Evolutionary conservation across 345 rosid species (phyloP), one percentile per base, ranked within the genome.

Genomic region (Rhizophora mangle): DNA sequence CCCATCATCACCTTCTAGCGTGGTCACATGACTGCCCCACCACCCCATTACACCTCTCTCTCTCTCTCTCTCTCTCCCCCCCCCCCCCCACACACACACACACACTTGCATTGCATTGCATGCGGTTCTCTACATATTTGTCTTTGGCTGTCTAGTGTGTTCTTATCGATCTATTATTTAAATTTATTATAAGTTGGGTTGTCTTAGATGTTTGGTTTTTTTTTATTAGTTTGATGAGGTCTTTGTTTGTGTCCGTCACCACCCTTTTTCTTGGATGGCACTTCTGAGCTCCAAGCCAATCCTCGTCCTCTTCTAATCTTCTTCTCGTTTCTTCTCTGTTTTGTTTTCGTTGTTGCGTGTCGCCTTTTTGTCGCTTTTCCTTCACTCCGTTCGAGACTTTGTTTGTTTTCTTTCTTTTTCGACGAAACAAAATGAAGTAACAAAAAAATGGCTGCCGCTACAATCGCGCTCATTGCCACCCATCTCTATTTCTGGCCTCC

Each of bases 281-380:
- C 81, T 74, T 73, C 68, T 58, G 43, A 69, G 55, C 68, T 82
- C 59, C 74, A 52, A 73, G 60, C 77, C 72, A 74, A 68, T 61
- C 68, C 64, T 83, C 84, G 90, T 84, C 85, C 81, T 85, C 78
- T 80, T 74, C 72, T 65, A 18, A 43, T 20, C 73, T 74, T 62
- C 79, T 70, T 78, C 69, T 63, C 63, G 73, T 77, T 62, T 9
- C 4, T 3, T 15, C 49, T 43, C 1, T 43, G 0, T 15, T 13
- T 13, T 21, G 34, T 15, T 57, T 43, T 66, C 69, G 65, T 71
- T 75, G 72, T 57, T 64, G 63, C 30, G 52, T 76, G 84, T 80
- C 80, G 79, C 78, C 74, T 73, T 59, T 61, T 74, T 70, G 78
- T 71, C 54, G 16, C n/a, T 46, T 55, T 54, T 16, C 49, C 32